phyloP scores from a whole-genome alignment of 2,329 filamentous ascomycete species.

The Fusarium duplospermum region DNA sequence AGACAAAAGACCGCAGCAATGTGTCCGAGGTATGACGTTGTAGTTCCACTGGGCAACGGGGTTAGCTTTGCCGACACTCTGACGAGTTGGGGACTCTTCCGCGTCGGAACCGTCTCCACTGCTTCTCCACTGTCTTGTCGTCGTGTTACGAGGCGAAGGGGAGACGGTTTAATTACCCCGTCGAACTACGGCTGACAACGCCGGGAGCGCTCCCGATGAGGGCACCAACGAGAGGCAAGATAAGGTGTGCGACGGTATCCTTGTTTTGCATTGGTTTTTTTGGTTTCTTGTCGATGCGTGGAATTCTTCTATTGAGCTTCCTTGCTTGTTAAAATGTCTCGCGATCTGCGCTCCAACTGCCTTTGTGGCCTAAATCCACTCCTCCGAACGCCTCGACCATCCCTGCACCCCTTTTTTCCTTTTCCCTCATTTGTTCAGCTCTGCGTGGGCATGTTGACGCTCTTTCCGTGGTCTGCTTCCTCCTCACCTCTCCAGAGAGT shows the following conservation, averaged over 20 bases:
- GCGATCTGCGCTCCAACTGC: constrained; percentile 1
- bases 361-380: neutral
- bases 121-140: neutral
- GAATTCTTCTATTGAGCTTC: neutral
- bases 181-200: constrained; percentile 3
- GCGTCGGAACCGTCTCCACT: constrained; percentile 2
- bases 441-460: constrained; percentile 3
- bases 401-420: neutral
- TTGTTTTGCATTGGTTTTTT: neutral
- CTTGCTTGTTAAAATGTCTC: neutral
- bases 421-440: neutral
- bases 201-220: constrained; percentile 19
- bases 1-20: neutral
- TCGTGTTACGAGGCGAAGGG: constrained; percentile 2
- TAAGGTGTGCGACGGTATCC: neutral
- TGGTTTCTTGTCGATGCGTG: neutral
- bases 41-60: constrained; percentile 12
- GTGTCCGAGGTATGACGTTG: constrained; percentile 24
- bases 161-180: constrained; percentile 28
- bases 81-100: constrained; percentile 14
- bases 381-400: neutral
- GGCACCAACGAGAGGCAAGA: neutral
- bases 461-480: constrained; percentile 45
- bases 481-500: constrained; percentile 75
- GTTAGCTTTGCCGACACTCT: constrained; percentile 2